Evolutionary conservation across 1,284 basidiomycete species (phyloP), one percentile per base, ranked within the genome.

Genomic region (Rhizoctonia solani): DNA sequence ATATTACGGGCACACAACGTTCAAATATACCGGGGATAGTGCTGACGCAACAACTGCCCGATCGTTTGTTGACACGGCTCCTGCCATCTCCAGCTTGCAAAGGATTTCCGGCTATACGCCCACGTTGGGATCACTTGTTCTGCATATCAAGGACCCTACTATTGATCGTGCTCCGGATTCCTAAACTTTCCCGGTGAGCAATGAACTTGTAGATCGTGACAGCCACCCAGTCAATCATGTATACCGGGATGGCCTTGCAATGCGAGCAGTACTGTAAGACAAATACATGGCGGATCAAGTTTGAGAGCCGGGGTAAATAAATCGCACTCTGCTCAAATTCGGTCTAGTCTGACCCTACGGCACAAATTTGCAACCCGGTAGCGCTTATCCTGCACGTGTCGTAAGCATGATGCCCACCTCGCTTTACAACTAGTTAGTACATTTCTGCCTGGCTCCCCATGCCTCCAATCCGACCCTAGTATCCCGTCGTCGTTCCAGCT

Each of bases 1-100:
- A 25, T 13, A n/a, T 63, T 63, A 41, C 44, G 21, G 58, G 47
- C 34, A 19, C 44, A 63, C 58, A 63, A 63, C 32, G 37, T 34
- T 11, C 29, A 25, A 37, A 32, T 34, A 53, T 53, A 53, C 50
- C 16, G 32, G 32, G 29, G 4, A 32, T 53, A 53, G 50, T 53
- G n/a, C 16, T 53, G 21, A 25, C 47, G 16, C 47, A 44, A 21
- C 4, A 16, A 4, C 5, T 21, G 41, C 47, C 23, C 27, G 47
- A 50, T 50, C 47, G 47, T 9, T 23, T 8, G 50, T 53, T 53
- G 50, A 47, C 47, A 34, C 21, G n/a, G 23, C 9, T 29, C 47
- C 34, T 63, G 14, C 58, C 58, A 37, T 34, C 29, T 63, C 30
- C 30, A 47, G 58, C 58, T 19, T 23, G n/a, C 58, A 63, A 63